These are phyloP conservation scores for Leucosporidium creatinivorum DNA, from an alignment of 768 basidiomycete species.

Conservation along the genomic window DNA sequence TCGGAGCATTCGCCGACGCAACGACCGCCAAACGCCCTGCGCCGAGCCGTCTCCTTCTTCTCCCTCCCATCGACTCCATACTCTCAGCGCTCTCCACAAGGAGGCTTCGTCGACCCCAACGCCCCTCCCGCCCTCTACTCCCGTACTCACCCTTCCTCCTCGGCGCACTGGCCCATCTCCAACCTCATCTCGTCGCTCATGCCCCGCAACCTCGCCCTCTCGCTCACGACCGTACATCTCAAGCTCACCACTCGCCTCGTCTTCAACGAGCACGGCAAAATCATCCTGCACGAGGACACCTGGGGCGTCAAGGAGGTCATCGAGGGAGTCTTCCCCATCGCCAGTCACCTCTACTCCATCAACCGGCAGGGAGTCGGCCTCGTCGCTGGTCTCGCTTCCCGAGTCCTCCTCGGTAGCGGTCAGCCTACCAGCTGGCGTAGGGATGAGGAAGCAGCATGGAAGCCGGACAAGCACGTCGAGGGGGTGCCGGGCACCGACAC, in stretches of 20 bases:
- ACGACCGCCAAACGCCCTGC: conserved; percentile 1
- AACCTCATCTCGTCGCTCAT: conserved; percentile 5
- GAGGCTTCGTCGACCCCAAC: not conserved
- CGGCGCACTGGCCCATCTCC: conserved; percentile 13
- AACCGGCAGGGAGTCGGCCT: conserved; percentile 20
- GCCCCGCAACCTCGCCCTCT: conserved; percentile 41
- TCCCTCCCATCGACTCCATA: conserved; percentile 25
- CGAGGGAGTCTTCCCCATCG: conserved; percentile 23
- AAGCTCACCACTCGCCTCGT: conserved; percentile 64
- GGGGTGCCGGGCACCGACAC: too few relatives aligned
- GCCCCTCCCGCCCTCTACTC: not conserved
- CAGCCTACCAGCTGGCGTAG: too few relatives aligned
- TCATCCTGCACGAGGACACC: conserved; percentile 70
- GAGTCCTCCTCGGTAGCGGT: not conserved
- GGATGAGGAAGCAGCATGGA: too few relatives aligned
- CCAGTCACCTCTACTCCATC: conserved; percentile 18
- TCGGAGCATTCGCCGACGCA: not conserved
- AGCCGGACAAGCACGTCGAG: too few relatives aligned
- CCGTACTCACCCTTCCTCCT: conserved; percentile 11
- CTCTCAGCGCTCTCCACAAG: conserved; percentile 14
- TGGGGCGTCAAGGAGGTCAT: conserved; percentile 75
- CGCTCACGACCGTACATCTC: conserved; percentile 61
- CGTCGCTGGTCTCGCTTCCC: conserved; percentile 1
- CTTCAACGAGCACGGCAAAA: conserved; percentile 74
- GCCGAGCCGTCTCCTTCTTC: conserved; percentile 23